Evolutionary conservation across 2,329 filamentous ascomycete genomes (phyloP), one percentile per base, ranked within the genome.

Genomic region (Stachybotrys chlorohalonatus): DNA sequence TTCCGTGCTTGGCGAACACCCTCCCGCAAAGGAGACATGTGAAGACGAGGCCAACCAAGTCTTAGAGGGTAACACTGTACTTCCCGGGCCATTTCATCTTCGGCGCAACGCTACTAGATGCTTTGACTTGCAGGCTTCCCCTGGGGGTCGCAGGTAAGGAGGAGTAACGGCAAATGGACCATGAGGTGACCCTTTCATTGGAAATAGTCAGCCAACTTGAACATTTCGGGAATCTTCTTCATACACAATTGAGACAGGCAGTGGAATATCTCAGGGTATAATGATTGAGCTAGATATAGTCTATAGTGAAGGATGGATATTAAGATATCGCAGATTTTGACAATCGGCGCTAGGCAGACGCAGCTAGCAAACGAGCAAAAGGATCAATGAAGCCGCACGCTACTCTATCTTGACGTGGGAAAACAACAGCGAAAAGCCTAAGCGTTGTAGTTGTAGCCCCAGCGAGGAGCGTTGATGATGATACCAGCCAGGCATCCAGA

Each of bases 401-500:
- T 16, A 8, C 46, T 16, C 3, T n/a, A 47, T n/a, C 46, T 7
- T 11, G 15, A 24, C 46, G n/a, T 16, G 7, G n/a, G 9, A n/a
- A 11, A 47, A 3, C 15, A n/a, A 11, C 46, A 2, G 16, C 46
- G 7, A 13, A 45, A 45, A 45, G 24, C 11, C 24, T 17, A 52
- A 15, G 30, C 36, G 36, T 60, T 62, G 2, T 55, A 55, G 5
- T 49, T 5, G 57, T 63, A 64, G 1, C 63, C 63, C 73, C 73
- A 80, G 51, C 74, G 75, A 48, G 84, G 84, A 51, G 83, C 79
- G 60, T 86, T 84, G 60, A 85, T 72, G 54, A 85, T 75, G 54
- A 86, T 75, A 2, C 78, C 83, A 75, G 84, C 85, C 52, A 86
- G 68, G 53, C 77, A 74, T 2, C 84, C 84, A 11, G 79, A 78